Percentiles rank a stretch among this genome's conserved stretches.
These are phyloP conservation scores for Candida ulmi DNA, from an alignment of 805 yeast species.

Conservation along the genomic window DNA sequence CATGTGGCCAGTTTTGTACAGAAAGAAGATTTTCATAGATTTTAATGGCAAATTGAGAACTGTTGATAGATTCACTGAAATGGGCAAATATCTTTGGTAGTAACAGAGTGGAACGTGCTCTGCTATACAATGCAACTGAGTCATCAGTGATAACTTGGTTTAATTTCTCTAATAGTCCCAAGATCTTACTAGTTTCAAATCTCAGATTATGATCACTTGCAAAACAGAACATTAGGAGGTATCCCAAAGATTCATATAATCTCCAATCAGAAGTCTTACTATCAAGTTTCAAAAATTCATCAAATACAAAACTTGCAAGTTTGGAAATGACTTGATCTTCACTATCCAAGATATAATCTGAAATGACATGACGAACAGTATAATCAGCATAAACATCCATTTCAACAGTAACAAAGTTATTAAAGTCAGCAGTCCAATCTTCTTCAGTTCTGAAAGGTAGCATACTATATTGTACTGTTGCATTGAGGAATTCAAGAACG, in stretches of 20 bases:
- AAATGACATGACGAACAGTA: constrained; percentile 55
- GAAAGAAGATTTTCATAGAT: not conserved
- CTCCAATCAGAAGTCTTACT: constrained; percentile 30
- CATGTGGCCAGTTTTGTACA: not conserved
- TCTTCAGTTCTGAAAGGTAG: constrained; percentile 31
- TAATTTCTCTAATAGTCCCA: constrained; percentile 1
- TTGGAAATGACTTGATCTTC: constrained; percentile 33
- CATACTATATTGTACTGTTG: constrained; percentile 12
- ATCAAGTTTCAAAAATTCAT: not conserved
- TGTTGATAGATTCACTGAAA: constrained; percentile 26
- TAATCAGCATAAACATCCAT: constrained; percentile 57
- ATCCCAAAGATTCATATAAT: constrained; percentile 41
- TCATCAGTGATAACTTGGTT: constrained; percentile 6
- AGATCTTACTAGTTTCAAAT: not conserved
- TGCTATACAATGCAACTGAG: constrained; percentile 31
- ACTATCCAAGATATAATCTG: constrained; percentile 50
- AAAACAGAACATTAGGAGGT: constrained; percentile 18
- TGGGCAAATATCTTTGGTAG: constrained; percentile 55
- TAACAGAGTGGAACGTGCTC: constrained; percentile 42
- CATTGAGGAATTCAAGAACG: constrained; percentile 9
- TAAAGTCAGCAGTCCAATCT: constrained; percentile 55
- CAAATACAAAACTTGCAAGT: constrained; percentile 7
- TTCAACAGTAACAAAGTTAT: constrained; percentile 66
- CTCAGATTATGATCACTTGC: not conserved
- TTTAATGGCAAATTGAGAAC: not conserved